These are phyloP conservation scores for Ascochyta rabiei DNA, from an alignment of 2,329 filamentous ascomycete species.

Conservation along the genomic window DNA sequence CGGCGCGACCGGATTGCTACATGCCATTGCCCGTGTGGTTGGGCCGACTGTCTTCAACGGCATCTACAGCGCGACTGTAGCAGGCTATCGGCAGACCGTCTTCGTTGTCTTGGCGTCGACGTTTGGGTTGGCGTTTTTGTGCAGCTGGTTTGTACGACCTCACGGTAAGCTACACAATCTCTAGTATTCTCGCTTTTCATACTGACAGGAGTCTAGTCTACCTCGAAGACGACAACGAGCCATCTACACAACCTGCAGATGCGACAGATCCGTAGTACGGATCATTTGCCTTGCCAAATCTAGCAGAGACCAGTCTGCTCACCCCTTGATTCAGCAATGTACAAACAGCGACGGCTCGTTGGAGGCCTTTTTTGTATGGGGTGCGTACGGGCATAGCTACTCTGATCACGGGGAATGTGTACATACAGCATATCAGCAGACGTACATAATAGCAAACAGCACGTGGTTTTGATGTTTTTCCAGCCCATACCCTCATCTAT, in stretches of 20 bases:
- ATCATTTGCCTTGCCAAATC: not conserved
- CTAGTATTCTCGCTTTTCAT: not conserved
- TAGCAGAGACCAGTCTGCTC: not conserved
- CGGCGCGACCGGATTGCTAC: slow-evolving; percentile 83
- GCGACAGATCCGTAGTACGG: slow-evolving; percentile 2
- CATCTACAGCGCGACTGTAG: slow-evolving; percentile 83
- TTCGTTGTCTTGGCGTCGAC: slow-evolving; percentile 75
- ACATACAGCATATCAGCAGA: not conserved
- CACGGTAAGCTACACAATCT: slow-evolving; percentile 64
- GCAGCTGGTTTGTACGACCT: slow-evolving; percentile 74
- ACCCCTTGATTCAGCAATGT: not conserved
- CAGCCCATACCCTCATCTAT: too few species aligned
- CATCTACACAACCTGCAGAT: not conserved
- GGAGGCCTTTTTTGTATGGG: not conserved
- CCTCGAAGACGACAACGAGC: slow-evolving; percentile 9
- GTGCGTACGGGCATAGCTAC: not conserved
- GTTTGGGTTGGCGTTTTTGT: slow-evolving; percentile 69
- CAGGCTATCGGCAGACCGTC: slow-evolving; percentile 77
- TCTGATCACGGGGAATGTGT: not conserved
- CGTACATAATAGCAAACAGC: not conserved
- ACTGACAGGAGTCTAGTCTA: slow-evolving; percentile 3
- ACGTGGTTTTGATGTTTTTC: too few species aligned
- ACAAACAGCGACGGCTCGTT: slow-evolving; percentile 1
- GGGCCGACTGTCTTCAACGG: slow-evolving; percentile 84
- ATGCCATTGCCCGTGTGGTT: slow-evolving; percentile 79